phyloP scores from a whole-genome alignment of 805 yeast species.

The Schizosaccharomyces pombe region ASM294v3 CU329670.1:4487001-4487500 shows the following conservation, averaged over 20 bases:
- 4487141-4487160: conserved; percentile 68
- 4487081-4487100: conserved; percentile 55
- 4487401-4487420: conserved; percentile 27
- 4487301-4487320: conserved; percentile 82
- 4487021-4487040: conserved; percentile 60
- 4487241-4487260: conserved; percentile 67
- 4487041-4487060: conserved; percentile 53
- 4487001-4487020: conserved; percentile 81
- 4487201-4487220: conserved; percentile 4
- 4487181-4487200: conserved; percentile 5
- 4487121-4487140: conserved; percentile 68
- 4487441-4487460: conserved; percentile 54
- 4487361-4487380: conserved; percentile 50
- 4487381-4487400: conserved; percentile 36
- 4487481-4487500: conserved; percentile 84
- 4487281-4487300: conserved; percentile 90
- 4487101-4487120: conserved; percentile 46
- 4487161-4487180: conserved; percentile 51
- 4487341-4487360: conserved; percentile 45
- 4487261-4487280: conserved; percentile 99
- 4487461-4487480: conserved; percentile 70
- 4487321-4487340: conserved; percentile 36
- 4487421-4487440: background rate
- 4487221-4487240: conserved; percentile 19
- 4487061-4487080: conserved; percentile 16